These are phyloP conservation scores for Hypoxylon sp. DNA, from an alignment of 2,329 filamentous ascomycete species.

Conservation along the genomic window DNA sequence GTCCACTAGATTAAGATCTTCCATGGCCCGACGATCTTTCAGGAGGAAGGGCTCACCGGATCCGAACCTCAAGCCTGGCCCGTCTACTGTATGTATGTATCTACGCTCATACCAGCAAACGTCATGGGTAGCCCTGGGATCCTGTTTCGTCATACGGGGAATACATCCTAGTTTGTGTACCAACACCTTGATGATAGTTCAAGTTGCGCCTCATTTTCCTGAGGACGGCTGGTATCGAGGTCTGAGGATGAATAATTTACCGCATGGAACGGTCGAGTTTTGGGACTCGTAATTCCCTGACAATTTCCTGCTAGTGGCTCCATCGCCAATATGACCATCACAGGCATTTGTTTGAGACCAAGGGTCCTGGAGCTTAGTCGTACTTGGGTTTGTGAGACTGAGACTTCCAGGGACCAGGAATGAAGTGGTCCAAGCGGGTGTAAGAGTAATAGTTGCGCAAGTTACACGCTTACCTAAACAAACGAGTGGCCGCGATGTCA, in stretches of 20 bases:
- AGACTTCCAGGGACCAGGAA: slow-evolving; percentile 35
- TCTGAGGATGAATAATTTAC: slow-evolving; percentile 12
- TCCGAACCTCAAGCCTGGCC: slow-evolving; percentile 30
- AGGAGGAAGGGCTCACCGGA: slow-evolving; percentile 36
- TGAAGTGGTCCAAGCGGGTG: slow-evolving; percentile 34
- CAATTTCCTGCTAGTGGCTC: slow-evolving; percentile 7
- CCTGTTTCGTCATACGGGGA: slow-evolving; percentile 40
- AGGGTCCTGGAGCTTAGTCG: slow-evolving; percentile 35
- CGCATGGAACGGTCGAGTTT: slow-evolving; percentile 22
- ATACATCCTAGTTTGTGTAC: slow-evolving; percentile 27
- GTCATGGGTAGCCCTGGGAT: slow-evolving; percentile 25
- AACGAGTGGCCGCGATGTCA: slow-evolving; percentile 29
- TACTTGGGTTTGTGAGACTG: slow-evolving; percentile 17
- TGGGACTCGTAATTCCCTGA: slow-evolving; percentile 23
- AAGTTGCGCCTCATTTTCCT: slow-evolving; percentile 22
- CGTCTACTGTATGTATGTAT: slow-evolving; percentile 5
- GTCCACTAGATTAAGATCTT: slow-evolving; percentile 46
- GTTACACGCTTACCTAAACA: slow-evolving; percentile 18
- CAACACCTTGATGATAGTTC: slow-evolving; percentile 28
- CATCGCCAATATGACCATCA: slow-evolving; percentile 29
- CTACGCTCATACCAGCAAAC: slow-evolving; percentile 3
- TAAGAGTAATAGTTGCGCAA: slow-evolving; percentile 3
- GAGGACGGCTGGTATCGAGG: slow-evolving; percentile 13
- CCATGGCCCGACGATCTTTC: slow-evolving; percentile 40
- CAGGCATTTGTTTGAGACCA: slow-evolving; percentile 40